These are phyloP conservation scores for Cercospora sp. DNA, from an alignment of 2,329 filamentous ascomycete genomes.

Conservation along the genomic window DNA sequence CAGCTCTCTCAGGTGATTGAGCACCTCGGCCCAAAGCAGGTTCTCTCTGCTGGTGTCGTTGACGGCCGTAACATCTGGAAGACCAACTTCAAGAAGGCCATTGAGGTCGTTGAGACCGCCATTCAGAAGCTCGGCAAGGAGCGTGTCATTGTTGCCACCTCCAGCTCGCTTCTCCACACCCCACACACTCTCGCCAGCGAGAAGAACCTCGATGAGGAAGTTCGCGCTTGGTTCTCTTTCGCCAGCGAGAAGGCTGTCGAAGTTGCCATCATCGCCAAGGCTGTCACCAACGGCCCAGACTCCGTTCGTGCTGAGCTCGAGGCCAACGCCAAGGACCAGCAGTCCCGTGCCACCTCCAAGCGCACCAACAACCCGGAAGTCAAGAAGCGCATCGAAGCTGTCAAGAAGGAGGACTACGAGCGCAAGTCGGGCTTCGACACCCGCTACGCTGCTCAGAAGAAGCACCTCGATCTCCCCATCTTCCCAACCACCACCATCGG, in stretches of 20 bases:
- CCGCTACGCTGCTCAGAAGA: conserved; percentile 85
- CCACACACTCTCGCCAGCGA: conserved; percentile 97
- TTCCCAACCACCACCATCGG: conserved; percentile 99
- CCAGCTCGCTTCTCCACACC: conserved; percentile 96
- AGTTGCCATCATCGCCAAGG: conserved; percentile 92
- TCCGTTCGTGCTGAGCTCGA: conserved; percentile 85
- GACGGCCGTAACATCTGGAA: conserved; percentile 99
- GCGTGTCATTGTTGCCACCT: conserved; percentile 93
- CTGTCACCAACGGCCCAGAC: conserved; percentile 87
- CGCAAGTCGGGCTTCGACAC: conserved; percentile 85
- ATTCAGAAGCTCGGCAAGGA: conserved; percentile 97
- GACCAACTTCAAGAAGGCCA: conserved; percentile 96
- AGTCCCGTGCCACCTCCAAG: conserved; percentile 86
- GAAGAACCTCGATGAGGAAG: conserved; percentile 94
- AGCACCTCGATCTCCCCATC: conserved; percentile 86
- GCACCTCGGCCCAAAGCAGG: conserved; percentile 82
- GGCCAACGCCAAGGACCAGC: conserved; percentile 92
- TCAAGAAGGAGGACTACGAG: conserved; percentile 83
- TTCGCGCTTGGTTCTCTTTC: conserved; percentile 98
- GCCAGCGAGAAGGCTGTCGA: conserved; percentile 91
- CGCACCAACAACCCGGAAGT: conserved; percentile 97
- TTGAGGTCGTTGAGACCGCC: conserved; percentile 84
- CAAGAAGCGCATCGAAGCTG: conserved; percentile 91
- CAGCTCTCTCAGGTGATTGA: conserved; percentile 84
- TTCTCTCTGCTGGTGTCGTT: conserved; percentile 93